Base-by-base conservation (phyloP, 2,329 filamentous ascomycete species). In the Periconia digitata region DNA sequence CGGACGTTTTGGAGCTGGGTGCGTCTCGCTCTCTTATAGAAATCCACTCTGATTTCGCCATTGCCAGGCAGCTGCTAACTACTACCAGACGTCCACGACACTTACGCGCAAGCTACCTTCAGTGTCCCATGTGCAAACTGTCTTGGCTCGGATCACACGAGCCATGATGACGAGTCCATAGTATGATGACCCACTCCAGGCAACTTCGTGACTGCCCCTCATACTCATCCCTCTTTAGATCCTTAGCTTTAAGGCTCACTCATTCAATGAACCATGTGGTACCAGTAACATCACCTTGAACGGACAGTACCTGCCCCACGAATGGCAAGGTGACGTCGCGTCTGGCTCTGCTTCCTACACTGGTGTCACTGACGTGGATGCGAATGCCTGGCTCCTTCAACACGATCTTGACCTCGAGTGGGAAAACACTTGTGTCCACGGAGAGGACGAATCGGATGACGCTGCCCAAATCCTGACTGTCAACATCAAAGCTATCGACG, bases 281-380 rank as follows among this genome's bases (percentile, higher is more conserved):
- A 55, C 64, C 45, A 67, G 69, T 34, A 74, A 76, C 64, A 60
- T 76, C 51, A 70, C 71, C 15, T 55, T 77, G 49, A 76, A 76
- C 58, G 71, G 69, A 47, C 53, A 70, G 20, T 56, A 62, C 45
- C 64, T 74, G 22, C 61, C 64, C 24, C 67, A 72, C 50, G 57
- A 70, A 58, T 73, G 69, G 69, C 56, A 63, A 46, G 69, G 68
- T 54, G 62, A 69, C 51, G 58, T 64, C 49, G 70, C 67, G 29
- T 60, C 60, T 35, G 71, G 70, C 23, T 63, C 62, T 18, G 71
- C 66, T 29, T 63, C 62, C 27, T 62, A 69, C 58, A 47, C 58
- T 43, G 62, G 58, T 39, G 51, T 63, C 24, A 54, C 66, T 50
- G 55, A 64, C 43, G 53, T 64, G 46, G 50, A 62, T 47, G 59